Evolutionary conservation across 176 grass and related monocot species (phyloP).

Genomic region (Musa itinerans): DNA sequence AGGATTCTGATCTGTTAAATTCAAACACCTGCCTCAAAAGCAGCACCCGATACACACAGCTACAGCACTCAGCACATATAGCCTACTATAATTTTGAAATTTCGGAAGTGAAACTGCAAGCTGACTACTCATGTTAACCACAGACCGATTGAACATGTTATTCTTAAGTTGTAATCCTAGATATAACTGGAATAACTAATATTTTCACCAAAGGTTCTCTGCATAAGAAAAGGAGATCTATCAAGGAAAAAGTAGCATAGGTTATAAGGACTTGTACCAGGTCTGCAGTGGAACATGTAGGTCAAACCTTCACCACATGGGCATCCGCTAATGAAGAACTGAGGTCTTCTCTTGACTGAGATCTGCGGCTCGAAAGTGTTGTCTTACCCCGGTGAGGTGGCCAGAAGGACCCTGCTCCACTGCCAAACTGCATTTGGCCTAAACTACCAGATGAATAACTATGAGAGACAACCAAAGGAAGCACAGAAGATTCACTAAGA

Average conservation of each 20-base stretch:
- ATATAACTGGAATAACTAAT: conserved; percentile 4
- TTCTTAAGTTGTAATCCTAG: not conserved
- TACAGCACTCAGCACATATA: too few relatives aligned
- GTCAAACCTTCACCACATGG: conserved; percentile 69
- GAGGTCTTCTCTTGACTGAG: conserved; percentile 95
- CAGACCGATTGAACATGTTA: not conserved
- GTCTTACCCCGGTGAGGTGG: conserved; percentile 63
- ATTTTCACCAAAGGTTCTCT: not conserved
- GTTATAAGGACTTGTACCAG: conserved; percentile 10
- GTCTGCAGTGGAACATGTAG: not conserved
- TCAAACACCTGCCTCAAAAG: not conserved
- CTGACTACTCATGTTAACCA: not conserved
- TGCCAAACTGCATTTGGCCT: conserved; percentile 86
- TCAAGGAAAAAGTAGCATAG: not conserved
- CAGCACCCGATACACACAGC: not conserved
- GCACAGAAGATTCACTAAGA: conserved; percentile 69
- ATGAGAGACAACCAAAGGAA: conserved; percentile 54
- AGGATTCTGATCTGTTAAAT: not conserved
- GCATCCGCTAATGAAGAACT: conserved; percentile 58
- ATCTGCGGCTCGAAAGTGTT: conserved; percentile 82
- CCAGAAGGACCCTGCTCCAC: conserved; percentile 37
- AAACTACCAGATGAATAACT: conserved; percentile 94
- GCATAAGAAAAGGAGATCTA: not conserved
- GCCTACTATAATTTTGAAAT: too few relatives aligned
- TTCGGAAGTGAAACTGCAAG: too few relatives aligned